These are phyloP conservation scores for Backusella tarrabulga DNA, from an alignment of 192 early-diverging fungal species.

Conservation along the genomic window DNA sequence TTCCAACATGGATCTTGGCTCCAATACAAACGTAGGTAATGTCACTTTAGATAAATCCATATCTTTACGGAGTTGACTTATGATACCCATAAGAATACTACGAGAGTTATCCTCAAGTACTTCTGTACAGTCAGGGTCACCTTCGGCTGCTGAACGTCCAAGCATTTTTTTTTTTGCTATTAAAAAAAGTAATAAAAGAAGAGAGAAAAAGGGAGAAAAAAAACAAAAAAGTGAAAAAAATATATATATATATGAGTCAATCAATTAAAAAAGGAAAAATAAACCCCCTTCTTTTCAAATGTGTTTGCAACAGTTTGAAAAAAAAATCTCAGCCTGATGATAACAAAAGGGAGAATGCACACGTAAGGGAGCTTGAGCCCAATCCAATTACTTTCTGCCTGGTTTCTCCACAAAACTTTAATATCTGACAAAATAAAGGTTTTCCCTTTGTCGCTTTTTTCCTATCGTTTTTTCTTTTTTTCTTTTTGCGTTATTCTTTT, in stretches of 20 bases:
- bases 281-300: not conserved
- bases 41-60: conserved; percentile 93
- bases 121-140: conserved; percentile 56
- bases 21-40: conserved; percentile 95
- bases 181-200: not conserved
- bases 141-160: not conserved
- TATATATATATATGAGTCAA: not conserved
- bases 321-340: not conserved
- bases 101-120: conserved; percentile 85
- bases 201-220: not conserved
- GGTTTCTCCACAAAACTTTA: not conserved
- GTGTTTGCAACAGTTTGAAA: not conserved
- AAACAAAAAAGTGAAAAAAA: not conserved
- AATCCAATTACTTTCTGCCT: not conserved
- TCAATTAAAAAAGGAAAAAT: not conserved
- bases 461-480: not conserved
- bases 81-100: conserved; percentile 86
- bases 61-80: conserved; percentile 83
- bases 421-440: not conserved
- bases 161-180: not conserved
- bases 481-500: not conserved
- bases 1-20: conserved; percentile 93
- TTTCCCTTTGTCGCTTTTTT: not conserved
- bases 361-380: not conserved
- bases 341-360: not conserved